Evolutionary conservation across 208 protist genomes (phyloP).

Genomic region (Crithidia fasciculata): DNA sequence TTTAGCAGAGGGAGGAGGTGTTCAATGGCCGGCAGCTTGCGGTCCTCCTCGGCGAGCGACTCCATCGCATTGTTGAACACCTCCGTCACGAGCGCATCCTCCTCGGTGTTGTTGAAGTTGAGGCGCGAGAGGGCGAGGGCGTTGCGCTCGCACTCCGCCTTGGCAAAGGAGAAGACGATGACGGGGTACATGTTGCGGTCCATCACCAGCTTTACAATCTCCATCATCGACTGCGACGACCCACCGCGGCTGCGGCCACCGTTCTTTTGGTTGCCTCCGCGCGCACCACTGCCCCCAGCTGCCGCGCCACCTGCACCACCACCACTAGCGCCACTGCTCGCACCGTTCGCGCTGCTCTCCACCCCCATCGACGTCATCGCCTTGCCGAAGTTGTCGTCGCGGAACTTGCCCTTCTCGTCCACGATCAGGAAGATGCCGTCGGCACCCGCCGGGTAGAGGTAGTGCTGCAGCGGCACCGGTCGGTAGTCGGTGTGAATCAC

Average conservation of each 20-base stretch:
- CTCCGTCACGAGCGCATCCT: slow-evolving; percentile 93
- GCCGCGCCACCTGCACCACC: slow-evolving; percentile 28
- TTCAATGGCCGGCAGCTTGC: slow-evolving; percentile 93
- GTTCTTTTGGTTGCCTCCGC: slow-evolving; percentile 21
- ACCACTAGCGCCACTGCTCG: slow-evolving; percentile 25
- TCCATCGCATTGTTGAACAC: slow-evolving; percentile 97
- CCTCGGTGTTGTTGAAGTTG: slow-evolving; percentile 96
- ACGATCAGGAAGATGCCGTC: slow-evolving; percentile 98
- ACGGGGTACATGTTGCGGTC: slow-evolving; percentile 96
- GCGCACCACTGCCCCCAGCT: slow-evolving; percentile 5
- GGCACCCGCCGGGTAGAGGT: slow-evolving; percentile 97
- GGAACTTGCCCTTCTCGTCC: slow-evolving; percentile 95
- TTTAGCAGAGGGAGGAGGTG: slow-evolving; percentile 96
- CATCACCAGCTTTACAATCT: slow-evolving; percentile 98
- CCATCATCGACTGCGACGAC: slow-evolving; percentile 82
- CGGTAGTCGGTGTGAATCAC: slow-evolving; percentile 99
- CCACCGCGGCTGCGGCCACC: slow-evolving; percentile 24
- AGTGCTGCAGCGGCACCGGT: slow-evolving; percentile 99
- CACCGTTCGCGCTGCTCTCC: slow-evolving; percentile 26
- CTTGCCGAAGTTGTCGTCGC: slow-evolving; percentile 97
- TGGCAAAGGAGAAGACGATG: slow-evolving; percentile 99
- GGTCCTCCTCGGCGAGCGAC: slow-evolving; percentile 94
- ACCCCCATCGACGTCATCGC: slow-evolving; percentile 90
- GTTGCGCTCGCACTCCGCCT: slow-evolving; percentile 97
- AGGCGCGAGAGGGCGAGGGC: slow-evolving; percentile 94